Base-by-base conservation (phyloP, 2,329 filamentous ascomycete genomes). In the Claviceps sp. region DNA sequence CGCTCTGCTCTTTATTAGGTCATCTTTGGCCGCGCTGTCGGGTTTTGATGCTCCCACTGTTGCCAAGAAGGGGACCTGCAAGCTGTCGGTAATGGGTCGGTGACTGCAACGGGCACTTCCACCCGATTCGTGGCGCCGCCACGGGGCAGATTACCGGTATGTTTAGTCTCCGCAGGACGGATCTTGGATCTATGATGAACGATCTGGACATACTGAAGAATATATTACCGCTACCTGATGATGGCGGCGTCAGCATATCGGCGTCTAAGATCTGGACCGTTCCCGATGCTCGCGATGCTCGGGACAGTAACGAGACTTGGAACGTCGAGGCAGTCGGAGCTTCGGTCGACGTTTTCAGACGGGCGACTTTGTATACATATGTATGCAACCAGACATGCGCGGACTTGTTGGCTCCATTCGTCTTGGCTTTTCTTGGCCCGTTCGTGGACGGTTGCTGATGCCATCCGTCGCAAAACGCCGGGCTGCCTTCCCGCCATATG, bases 81-180 rank as follows among this genome's bases (percentile, higher is more conserved):
- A 45, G 40, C 50, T 48, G 50, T 52, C 50, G 46, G 50, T 40
- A 47, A 48, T 47, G 26, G 50, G 50, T 52, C 50, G 40, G 50
- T 40, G 46, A 48, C 50, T 40, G 50, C 24, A 49, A 49, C 46
- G 34, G 45, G 46, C 50, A 11, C 30, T 11, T 34, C 30, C 19
- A 17, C 44, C 24, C 4, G 41, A 42, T 16, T 13, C 17, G 19
- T 42, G 41, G 11, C 41, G 8, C 14, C 16, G n/a, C 16, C 40
- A 41, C 30, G 30, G 30, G 10, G 30, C 30, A 34, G 30, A 34
- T 11, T 34, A 34, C 30, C 30, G 30, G 30, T 34, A 34, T 34
- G 30, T 34, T 34, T 34, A 34, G 30, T 34, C 30, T 34, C 30
- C 30, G 30, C 30, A 34, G 11, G 30, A 34, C 30, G 30, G 10